Evolutionary conservation across 257 asterid genomes (phyloP).

Genomic region (Schizonepeta tenuifolia): DNA sequence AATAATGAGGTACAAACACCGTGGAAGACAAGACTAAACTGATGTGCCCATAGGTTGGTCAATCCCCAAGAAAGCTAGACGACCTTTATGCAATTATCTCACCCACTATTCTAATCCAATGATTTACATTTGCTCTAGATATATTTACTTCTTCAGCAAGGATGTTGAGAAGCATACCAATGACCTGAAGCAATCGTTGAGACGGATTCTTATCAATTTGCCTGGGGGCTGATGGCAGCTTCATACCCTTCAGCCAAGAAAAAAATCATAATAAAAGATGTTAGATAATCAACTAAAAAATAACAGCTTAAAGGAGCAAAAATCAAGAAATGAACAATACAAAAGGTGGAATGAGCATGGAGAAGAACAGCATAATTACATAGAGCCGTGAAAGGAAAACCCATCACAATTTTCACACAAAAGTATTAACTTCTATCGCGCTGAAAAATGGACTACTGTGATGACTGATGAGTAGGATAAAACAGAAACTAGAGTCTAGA

Average conservation of each 20-base stretch:
- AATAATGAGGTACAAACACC: conserved; percentile 21
- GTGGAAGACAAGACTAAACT: conserved; percentile 6
- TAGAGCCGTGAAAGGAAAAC: conserved; percentile 1
- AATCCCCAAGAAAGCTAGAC: conserved; percentile 19
- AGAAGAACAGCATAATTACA: conserved; percentile 9
- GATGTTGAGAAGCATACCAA: conserved; percentile 63
- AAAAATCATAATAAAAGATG: conserved; percentile 28
- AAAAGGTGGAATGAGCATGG: conserved; percentile 19
- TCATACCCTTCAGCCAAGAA: conserved; percentile 58
- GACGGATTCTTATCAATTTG: conserved; percentile 75
- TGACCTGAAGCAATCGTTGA: conserved; percentile 85
- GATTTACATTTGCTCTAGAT: conserved; percentile 9
- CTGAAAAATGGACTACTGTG: neutral
- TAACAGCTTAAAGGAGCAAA: conserved; percentile 8
- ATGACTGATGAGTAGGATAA: neutral
- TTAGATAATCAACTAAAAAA: conserved; percentile 7
- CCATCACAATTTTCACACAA: conserved; percentile 5
- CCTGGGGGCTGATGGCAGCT: conserved; percentile 67
- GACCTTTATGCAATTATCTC: neutral
- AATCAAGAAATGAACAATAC: neutral
- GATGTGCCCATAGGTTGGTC: conserved; percentile 13
- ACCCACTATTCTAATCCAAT: conserved; percentile 7
- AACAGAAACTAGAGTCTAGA: neutral
- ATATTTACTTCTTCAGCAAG: conserved; percentile 19
- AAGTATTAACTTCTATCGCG: neutral